Conservation (phyloP, 257 asterid genomes). For the Voacanga thouarsii region DNA sequence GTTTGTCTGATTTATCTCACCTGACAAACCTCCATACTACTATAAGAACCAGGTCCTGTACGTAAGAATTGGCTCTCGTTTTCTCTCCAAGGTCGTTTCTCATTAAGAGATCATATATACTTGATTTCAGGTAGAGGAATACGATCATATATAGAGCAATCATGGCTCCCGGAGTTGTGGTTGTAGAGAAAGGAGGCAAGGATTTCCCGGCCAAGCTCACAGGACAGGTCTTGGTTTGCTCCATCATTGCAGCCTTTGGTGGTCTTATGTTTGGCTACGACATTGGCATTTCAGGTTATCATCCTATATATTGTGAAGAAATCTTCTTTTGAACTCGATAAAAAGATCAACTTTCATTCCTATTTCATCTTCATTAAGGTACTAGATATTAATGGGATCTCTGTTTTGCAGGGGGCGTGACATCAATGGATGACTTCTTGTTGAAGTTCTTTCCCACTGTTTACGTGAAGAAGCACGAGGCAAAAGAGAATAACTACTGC, state of each 20-base stretch:
- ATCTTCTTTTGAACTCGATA: neutral
- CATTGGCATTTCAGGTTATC: slow-evolving; percentile 41
- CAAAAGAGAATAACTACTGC: slow-evolving; percentile 32
- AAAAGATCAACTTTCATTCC: too few relatives aligned
- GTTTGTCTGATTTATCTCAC: neutral
- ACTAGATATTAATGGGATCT: neutral
- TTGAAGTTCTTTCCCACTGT: slow-evolving; percentile 30
- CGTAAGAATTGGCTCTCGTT: too few relatives aligned
- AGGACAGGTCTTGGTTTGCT: slow-evolving; percentile 35
- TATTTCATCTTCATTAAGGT: too few relatives aligned
- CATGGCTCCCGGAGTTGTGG: slow-evolving; percentile 32
- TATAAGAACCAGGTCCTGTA: too few relatives aligned
- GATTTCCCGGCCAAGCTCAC: slow-evolving; percentile 44
- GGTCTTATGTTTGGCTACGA: slow-evolving; percentile 63
- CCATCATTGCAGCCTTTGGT: slow-evolving; percentile 49
- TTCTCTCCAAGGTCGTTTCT: too few relatives aligned
- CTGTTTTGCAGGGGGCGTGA: slow-evolving; percentile 26
- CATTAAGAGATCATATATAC: too few relatives aligned
- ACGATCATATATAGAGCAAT: neutral
- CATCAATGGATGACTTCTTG: slow-evolving; percentile 38
- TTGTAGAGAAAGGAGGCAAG: slow-evolving; percentile 3
- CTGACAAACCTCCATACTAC: neutral
- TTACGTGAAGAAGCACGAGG: slow-evolving; percentile 21
- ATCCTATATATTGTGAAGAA: neutral
- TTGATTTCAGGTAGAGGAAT: too few relatives aligned